Evolutionary conservation across 495 filamentous ascomycete genomes (phyloP).

Genomic region (Aspergillus funiculosus): DNA sequence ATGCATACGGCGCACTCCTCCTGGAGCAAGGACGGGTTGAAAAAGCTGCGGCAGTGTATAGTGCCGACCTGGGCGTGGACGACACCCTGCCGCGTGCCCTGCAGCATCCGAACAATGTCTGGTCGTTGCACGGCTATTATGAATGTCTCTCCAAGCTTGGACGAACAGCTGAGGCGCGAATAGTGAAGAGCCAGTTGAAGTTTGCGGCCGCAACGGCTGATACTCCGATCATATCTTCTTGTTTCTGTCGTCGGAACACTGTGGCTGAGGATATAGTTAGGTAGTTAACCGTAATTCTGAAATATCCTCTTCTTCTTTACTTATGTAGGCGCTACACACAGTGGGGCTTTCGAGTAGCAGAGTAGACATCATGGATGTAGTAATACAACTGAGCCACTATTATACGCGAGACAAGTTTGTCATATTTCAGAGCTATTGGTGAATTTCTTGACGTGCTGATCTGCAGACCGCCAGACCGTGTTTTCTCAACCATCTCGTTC

Average conservation of each 20-base stretch:
- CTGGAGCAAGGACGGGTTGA: conserved; percentile 52
- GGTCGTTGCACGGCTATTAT: conserved; percentile 57
- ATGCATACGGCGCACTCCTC: conserved; percentile 57
- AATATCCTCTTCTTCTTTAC: no score
- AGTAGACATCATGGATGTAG: no score
- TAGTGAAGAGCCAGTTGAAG: conserved; percentile 45
- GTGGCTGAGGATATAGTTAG: background rate
- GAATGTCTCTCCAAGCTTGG: conserved; percentile 53
- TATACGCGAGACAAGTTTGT: no score
- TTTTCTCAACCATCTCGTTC: no score
- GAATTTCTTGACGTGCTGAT: no score
- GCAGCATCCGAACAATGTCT: conserved; percentile 61
- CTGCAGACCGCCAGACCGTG: no score
- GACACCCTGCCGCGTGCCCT: conserved; percentile 48
- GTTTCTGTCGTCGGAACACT: conserved; percentile 47
- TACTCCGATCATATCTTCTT: conserved; percentile 51
- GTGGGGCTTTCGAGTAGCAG: no score
- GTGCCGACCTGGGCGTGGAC: conserved; percentile 53
- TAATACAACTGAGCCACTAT: no score
- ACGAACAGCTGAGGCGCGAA: conserved; percentile 40
- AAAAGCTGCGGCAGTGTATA: conserved; percentile 49
- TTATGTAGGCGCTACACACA: no score
- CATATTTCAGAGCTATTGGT: no score
- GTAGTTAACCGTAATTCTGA: no score
- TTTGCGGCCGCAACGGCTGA: conserved; percentile 49